phyloP scores from a whole-genome alignment of 2,329 filamentous ascomycete genomes.

The Hymenoscyphus fructigenus region DNA sequence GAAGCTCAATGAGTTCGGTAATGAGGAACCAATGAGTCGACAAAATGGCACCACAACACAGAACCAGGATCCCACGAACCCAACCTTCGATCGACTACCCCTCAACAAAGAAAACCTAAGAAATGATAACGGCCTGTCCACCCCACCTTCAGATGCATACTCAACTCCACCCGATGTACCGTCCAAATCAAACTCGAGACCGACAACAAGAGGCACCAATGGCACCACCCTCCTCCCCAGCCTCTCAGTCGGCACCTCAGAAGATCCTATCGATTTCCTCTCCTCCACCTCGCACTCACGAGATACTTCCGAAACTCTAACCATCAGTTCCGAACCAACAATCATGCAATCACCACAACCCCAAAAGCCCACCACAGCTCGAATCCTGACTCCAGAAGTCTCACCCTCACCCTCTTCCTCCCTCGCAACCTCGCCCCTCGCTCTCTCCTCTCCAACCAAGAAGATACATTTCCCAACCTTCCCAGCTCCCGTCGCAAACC shows the following conservation, averaged over 20 bases:
- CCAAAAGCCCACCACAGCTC: slow-evolving; percentile 23
- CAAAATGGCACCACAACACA: slow-evolving; percentile 16
- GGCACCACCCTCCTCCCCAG: slow-evolving; percentile 7
- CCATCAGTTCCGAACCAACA: slow-evolving; percentile 28
- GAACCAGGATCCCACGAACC: slow-evolving; percentile 17
- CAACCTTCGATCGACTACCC: slow-evolving; percentile 19
- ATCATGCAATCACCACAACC: slow-evolving; percentile 30
- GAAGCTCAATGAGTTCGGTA: slow-evolving; percentile 18
- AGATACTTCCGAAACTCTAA: slow-evolving; percentile 30
- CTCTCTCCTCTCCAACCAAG: slow-evolving; percentile 16
- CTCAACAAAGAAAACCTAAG: slow-evolving; percentile 26
- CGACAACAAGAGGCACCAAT: slow-evolving; percentile 5
- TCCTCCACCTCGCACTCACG: slow-evolving; percentile 22
- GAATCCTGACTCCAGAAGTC: slow-evolving; percentile 28
- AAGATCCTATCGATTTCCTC: background rate
- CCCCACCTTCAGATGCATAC: slow-evolving; percentile 25
- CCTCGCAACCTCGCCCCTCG: slow-evolving; percentile 19
- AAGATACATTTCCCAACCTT: slow-evolving; percentile 26
- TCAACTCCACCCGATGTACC: slow-evolving; percentile 19
- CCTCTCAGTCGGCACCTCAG: slow-evolving; percentile 4
- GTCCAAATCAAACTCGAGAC: slow-evolving; percentile 25
- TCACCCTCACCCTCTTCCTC: slow-evolving; percentile 19
- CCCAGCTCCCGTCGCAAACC: slow-evolving; percentile 15
- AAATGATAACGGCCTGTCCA: slow-evolving; percentile 12
- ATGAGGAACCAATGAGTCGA: slow-evolving; percentile 14